A percentile compares a stretch with the other conserved stretches of the same genome.
These are phyloP conservation scores for Cryphonectria naterciae DNA, from an alignment of 2,329 filamentous ascomycete genomes.

Conservation along the genomic window DNA sequence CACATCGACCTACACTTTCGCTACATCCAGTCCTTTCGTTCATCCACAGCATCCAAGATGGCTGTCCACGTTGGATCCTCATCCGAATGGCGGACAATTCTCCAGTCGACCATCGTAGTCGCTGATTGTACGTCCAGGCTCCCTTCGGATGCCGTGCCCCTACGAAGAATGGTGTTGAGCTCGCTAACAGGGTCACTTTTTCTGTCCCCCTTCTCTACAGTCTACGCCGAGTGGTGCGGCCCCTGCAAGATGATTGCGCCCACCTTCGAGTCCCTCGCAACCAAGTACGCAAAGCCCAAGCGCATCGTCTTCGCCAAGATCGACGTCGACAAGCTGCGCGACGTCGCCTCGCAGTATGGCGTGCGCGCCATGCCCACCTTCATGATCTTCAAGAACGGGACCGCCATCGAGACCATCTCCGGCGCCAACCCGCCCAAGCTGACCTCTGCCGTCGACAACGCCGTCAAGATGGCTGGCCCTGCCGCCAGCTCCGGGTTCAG, in stretches of 20 bases:
- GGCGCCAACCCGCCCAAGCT: constrained; percentile 82
- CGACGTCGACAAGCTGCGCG: constrained; percentile 82
- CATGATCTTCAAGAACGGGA: constrained; percentile 80
- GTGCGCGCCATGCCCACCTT: constrained; percentile 94
- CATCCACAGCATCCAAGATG: constrained; percentile 40
- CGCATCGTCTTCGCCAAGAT: constrained; percentile 90
- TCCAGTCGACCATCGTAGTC: constrained; percentile 75
- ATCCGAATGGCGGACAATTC: constrained; percentile 71
- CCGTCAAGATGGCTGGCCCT: constrained; percentile 56
- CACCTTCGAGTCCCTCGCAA: constrained; percentile 81
- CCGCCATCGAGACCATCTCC: constrained; percentile 73
- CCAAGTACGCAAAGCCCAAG: constrained; percentile 77
- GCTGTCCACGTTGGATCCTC: constrained; percentile 65
- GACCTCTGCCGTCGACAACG: constrained; percentile 74
- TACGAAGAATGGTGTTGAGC: constrained; percentile 24
- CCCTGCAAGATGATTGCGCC: constrained; percentile 93
- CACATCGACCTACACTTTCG: neutral
- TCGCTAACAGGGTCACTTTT: constrained; percentile 24
- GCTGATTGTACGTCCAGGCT: constrained; percentile 74
- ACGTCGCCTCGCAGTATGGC: constrained; percentile 75
- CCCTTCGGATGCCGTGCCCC: neutral
- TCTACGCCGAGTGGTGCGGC: constrained; percentile 94
- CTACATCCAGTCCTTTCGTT: neutral
- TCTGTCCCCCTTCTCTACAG: constrained; percentile 48
- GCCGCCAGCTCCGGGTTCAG: constrained; percentile 53